Conservation (phyloP, 257 asterid species). For the Ballota nigra region DNA sequence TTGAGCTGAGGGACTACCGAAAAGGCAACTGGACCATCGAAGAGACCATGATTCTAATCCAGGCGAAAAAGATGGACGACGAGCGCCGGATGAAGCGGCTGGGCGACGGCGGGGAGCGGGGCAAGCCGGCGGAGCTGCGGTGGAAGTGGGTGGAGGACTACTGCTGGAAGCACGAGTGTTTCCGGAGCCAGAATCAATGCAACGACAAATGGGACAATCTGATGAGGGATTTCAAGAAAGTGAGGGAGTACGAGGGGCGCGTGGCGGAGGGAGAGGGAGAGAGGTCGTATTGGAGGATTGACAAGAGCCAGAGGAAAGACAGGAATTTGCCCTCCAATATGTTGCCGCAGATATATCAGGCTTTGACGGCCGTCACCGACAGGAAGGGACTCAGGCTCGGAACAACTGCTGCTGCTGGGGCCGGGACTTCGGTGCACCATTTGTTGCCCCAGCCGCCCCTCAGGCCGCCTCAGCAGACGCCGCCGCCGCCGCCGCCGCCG, state of each 20-base stretch:
- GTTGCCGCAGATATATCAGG: conserved; percentile 76
- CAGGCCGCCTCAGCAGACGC: conserved; percentile 13
- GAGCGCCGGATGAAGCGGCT: conserved; percentile 70
- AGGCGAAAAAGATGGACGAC: conserved; percentile 88
- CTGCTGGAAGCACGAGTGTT: conserved; percentile 75
- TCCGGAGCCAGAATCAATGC: conserved; percentile 91
- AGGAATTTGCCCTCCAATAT: conserved; percentile 71
- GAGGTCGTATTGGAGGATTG: conserved; percentile 75
- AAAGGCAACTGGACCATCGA: conserved; percentile 93
- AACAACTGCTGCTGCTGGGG: not conserved
- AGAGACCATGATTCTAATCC: conserved; percentile 80
- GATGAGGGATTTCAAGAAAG: conserved; percentile 92
- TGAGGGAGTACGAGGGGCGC: conserved; percentile 63
- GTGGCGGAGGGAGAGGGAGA: conserved; percentile 16
- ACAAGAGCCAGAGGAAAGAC: conserved; percentile 71
- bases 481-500: conserved; percentile 23
- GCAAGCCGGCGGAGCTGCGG: conserved; percentile 77
- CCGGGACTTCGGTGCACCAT: not conserved
- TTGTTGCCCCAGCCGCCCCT: conserved; percentile 18
- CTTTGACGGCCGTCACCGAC: conserved; percentile 69
- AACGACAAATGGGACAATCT: conserved; percentile 96
- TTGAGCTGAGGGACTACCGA: conserved; percentile 63
- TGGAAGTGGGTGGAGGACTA: conserved; percentile 99
- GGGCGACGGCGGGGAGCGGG: conserved; percentile 48
- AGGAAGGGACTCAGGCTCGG: conserved; percentile 34